These are phyloP conservation scores for Solanum paucissectum DNA, from an alignment of 257 asterid species.

Conservation along the genomic window DNA sequence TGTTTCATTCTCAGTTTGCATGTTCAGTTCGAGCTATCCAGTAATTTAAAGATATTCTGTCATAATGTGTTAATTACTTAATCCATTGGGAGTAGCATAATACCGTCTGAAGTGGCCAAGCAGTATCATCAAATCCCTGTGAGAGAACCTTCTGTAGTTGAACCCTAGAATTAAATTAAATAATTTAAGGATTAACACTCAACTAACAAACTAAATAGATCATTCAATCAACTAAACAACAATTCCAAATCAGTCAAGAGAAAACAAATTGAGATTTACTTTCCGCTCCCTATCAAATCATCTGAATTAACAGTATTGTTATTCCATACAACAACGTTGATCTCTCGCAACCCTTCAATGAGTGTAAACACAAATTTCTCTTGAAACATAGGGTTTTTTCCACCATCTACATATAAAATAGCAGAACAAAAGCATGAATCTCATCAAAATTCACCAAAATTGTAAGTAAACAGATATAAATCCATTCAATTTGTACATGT, in stretches of 20 bases:
- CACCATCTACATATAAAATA: slow-evolving; percentile 53
- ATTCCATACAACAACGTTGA: slow-evolving; percentile 65
- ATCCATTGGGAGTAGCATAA: no score
- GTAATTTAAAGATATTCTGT: no score
- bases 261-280: slow-evolving; percentile 26
- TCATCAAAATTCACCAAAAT: neutral
- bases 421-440: neutral
- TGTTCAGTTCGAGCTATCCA: no score
- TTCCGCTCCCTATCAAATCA: slow-evolving; percentile 87
- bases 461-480: neutral
- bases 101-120: slow-evolving; percentile 79
- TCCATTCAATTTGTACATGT: slow-evolving; percentile 29
- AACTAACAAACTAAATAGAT: neutral
- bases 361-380: slow-evolving; percentile 72
- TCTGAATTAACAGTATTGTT: slow-evolving; percentile 77
- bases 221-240: neutral
- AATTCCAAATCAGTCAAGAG: neutral
- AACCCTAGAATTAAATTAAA: slow-evolving; percentile 34
- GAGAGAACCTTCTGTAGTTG: slow-evolving; percentile 69
- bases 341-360: slow-evolving; percentile 79
- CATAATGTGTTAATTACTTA: no score
- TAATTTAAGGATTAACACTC: neutral
- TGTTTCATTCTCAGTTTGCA: no score
- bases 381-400: slow-evolving; percentile 83
- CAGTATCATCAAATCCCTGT: slow-evolving; percentile 65